phyloP scores from a whole-genome alignment of 148 eudicot genomes.

The Nepenthes gracilis region DNA sequence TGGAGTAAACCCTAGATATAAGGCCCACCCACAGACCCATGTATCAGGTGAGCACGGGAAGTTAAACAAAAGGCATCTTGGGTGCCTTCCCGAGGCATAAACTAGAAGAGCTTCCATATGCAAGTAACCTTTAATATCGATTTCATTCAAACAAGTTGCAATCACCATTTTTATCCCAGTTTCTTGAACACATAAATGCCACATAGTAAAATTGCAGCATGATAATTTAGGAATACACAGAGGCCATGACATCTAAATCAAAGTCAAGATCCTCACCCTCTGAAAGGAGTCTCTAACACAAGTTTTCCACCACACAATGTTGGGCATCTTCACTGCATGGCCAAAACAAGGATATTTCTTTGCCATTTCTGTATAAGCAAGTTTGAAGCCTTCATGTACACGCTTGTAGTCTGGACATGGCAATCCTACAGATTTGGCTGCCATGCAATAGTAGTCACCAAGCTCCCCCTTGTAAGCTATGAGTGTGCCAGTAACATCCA shows the following conservation, averaged over 20 bases:
- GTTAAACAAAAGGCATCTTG: no score
- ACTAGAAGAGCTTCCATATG: no score
- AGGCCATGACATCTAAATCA: background rate
- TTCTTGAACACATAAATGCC: no score
- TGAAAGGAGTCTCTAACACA: constrained; percentile 78
- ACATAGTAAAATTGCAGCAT: no score
- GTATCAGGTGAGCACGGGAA: no score
- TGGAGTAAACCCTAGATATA: no score
- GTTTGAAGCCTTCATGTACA: constrained; percentile 85
- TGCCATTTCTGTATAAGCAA: constrained; percentile 86
- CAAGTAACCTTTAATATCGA: no score
- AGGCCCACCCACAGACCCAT: no score
- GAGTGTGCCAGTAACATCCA: constrained; percentile 95
- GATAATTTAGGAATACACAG: background rate
- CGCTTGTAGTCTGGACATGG: constrained; percentile 95
- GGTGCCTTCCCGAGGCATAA: no score
- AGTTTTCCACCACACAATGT: constrained; percentile 95
- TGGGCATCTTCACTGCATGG: constrained; percentile 75
- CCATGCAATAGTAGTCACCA: constrained; percentile 97
- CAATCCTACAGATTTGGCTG: constrained; percentile 84
- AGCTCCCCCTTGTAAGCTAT: constrained; percentile 94
- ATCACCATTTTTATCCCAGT: no score
- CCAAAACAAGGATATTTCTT: constrained; percentile 92
- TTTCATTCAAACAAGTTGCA: no score
- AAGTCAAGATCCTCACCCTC: constrained; percentile 36